phyloP scores from a whole-genome alignment of 768 basidiomycete species.

The Termitomyces eurrhizus region DNA sequence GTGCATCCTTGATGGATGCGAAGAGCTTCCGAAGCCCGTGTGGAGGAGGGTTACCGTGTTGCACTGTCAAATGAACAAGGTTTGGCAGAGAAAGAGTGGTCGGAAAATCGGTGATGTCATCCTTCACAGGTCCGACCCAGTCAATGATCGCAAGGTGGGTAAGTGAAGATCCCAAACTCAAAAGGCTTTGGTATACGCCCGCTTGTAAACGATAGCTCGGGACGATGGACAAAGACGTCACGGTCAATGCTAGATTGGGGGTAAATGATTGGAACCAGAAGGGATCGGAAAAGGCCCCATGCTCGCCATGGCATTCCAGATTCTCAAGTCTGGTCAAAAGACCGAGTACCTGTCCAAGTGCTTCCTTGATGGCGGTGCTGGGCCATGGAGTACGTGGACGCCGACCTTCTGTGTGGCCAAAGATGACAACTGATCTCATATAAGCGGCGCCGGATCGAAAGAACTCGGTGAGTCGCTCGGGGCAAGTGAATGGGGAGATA shows the following conservation, averaged over 20 bases:
- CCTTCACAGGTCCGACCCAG: conserved; percentile 6
- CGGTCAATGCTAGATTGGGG: conserved; percentile 3
- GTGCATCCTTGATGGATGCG: conserved; percentile 5
- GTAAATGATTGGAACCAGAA: conserved; percentile 5
- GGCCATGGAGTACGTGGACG: conserved; percentile 7
- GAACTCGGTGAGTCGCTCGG: conserved; percentile 2
- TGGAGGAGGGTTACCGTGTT: conserved; percentile 5
- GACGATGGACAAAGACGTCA: conserved; percentile 3
- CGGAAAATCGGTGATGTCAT: conserved; percentile 1
- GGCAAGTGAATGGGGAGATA: conserved; percentile 5
- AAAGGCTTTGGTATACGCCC: conserved; percentile 4
- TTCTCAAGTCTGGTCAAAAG: conserved; percentile 7
- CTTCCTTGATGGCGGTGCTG: conserved; percentile 3
- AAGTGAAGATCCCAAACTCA: conserved; percentile 3
- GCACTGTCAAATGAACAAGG: conserved; percentile 5
- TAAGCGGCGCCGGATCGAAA: conserved; percentile 6
- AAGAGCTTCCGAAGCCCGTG: conserved; percentile 6
- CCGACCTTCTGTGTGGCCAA: conserved; percentile 5
- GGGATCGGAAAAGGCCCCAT: conserved; percentile 4
- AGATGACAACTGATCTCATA: conserved; percentile 6
- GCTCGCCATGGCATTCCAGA: conserved; percentile 9
- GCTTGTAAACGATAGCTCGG: conserved; percentile 6
- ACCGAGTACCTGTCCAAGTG: conserved; percentile 9
- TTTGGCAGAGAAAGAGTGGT: background rate
- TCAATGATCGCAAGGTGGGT: conserved; percentile 7